phyloP scores from a whole-genome alignment of 1,139 yeast species.

The Geotrichum europaeum region DNA sequence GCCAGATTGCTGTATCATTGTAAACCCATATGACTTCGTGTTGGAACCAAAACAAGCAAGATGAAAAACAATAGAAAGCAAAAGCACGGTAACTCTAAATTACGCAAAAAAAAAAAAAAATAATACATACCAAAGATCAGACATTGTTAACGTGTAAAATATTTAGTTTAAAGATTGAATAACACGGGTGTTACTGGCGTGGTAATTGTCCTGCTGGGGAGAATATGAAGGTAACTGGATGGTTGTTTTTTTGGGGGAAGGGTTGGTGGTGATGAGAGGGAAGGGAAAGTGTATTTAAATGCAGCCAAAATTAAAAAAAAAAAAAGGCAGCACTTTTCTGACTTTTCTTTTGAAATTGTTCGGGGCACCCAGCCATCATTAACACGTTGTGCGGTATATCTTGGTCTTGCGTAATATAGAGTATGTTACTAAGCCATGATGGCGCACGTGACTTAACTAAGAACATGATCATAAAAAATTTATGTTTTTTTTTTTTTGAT shows the following conservation, averaged over 20 bases:
- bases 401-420: not conserved
- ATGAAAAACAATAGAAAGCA: not conserved
- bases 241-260: not conserved
- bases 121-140: conserved; percentile 19
- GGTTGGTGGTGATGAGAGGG: not conserved
- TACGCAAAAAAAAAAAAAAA: not conserved
- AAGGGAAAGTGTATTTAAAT: not conserved
- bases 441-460: not conserved
- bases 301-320: not conserved
- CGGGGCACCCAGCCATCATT: not conserved
- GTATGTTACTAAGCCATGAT: not conserved
- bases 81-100: not conserved
- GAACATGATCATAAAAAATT: not conserved
- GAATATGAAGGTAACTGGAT: not conserved
- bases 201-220: not conserved
- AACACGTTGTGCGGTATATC: not conserved
- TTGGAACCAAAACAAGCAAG: not conserved
- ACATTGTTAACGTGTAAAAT: conserved; percentile 12
- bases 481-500: too few species aligned
- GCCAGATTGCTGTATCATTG: not conserved
- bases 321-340: not conserved
- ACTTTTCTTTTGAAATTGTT: not conserved
- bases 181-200: not conserved
- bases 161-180: not conserved
- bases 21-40: not conserved